Conservation (phyloP, 768 basidiomycete genomes). For the Boletus rufocinnamomeus region DNA sequence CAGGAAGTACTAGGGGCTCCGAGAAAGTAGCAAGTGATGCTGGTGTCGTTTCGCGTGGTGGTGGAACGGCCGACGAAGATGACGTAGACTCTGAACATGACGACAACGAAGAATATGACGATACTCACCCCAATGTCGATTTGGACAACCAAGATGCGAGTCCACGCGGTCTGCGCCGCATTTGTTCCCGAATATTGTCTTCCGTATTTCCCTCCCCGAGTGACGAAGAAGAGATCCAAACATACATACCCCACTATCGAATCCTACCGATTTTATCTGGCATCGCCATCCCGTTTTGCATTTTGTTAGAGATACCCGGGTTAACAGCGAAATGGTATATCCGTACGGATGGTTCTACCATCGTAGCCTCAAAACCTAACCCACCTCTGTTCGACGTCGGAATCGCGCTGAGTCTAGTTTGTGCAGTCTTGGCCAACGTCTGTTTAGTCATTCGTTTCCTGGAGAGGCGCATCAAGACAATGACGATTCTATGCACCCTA, state of each 20-base stretch:
- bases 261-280: conserved; percentile 66
- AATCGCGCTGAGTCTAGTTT: conserved; percentile 65
- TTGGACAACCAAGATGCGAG: neutral
- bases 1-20: neutral
- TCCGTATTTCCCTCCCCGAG: conserved; percentile 21
- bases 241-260: conserved; percentile 60
- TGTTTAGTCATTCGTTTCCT: conserved; percentile 71
- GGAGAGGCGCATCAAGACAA: conserved; percentile 61
- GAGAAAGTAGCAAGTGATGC: neutral
- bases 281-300: conserved; percentile 70
- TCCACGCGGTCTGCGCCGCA: neutral
- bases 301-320: conserved; percentile 81
- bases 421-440: conserved; percentile 66
- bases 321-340: conserved; percentile 77
- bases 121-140: neutral
- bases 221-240: conserved; percentile 29
- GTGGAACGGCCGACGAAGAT: neutral
- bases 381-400: conserved; percentile 60
- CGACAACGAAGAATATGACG: conserved; percentile 14
- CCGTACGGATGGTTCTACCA: conserved; percentile 43
- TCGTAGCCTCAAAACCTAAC: conserved; percentile 53
- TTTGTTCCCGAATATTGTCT: conserved; percentile 9
- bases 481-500: conserved; percentile 64
- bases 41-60: neutral
- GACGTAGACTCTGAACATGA: conserved; percentile 11